phyloP scores from a whole-genome alignment of 129 eudicot species.

The Kitagawia praeruptora region DNA sequence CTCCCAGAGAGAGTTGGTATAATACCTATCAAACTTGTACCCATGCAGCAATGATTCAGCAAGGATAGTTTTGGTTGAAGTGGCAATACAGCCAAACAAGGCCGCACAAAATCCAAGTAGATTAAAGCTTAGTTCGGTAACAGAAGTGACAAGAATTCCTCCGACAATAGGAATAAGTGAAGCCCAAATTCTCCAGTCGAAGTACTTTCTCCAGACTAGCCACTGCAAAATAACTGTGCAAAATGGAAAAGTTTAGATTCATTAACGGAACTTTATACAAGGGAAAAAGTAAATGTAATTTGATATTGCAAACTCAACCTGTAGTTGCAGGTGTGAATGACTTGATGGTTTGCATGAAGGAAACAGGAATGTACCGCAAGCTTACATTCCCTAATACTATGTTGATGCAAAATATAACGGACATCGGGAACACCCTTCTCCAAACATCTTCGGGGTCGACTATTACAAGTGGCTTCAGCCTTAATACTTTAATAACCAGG shows the following conservation, averaged over 20 bases:
- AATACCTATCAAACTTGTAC: conserved; percentile 87
- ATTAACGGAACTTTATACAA: background rate
- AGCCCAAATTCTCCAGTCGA: conserved; percentile 90
- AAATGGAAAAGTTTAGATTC: conserved; percentile 2
- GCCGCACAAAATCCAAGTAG: conserved; percentile 84
- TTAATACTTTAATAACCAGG: conserved; percentile 60
- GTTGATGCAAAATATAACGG: conserved; percentile 81
- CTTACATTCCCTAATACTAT: conserved; percentile 92
- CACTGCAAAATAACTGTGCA: conserved; percentile 86
- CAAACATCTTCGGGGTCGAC: conserved; percentile 95
- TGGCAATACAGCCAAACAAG: conserved; percentile 90
- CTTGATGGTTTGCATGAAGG: conserved; percentile 96
- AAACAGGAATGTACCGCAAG: conserved; percentile 90
- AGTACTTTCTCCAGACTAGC: conserved; percentile 86
- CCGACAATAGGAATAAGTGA: conserved; percentile 89
- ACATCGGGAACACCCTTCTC: conserved; percentile 95
- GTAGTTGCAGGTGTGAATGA: conserved; percentile 97
- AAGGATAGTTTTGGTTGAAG: conserved; percentile 88
- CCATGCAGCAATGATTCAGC: conserved; percentile 92
- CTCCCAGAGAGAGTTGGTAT: background rate
- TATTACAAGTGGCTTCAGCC: conserved; percentile 70
- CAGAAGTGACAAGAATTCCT: conserved; percentile 85
- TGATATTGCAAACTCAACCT: conserved; percentile 35
- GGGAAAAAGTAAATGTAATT: background rate
- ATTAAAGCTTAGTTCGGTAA: conserved; percentile 88